phyloP scores from a whole-genome alignment of 768 basidiomycete species.

The Termitomyces bulborhizus region DNA sequence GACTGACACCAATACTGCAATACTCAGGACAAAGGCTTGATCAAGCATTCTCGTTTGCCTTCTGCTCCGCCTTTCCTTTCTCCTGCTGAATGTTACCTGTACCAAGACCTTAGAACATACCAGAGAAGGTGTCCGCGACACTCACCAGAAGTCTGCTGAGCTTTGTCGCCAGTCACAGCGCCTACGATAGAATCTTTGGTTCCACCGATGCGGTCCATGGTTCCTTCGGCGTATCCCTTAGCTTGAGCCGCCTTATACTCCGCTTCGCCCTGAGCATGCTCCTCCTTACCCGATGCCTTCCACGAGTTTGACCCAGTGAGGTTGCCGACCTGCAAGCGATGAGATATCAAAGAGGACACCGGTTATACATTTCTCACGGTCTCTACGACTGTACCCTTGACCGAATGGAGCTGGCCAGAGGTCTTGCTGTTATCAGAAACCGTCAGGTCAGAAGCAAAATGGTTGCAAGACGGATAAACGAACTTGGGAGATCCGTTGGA shows the following conservation, averaged over 20 bases:
- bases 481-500: constrained; percentile 17
- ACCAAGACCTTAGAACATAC: no score
- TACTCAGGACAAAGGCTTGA: no score
- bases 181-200: constrained; percentile 47
- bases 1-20: no score
- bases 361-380: constrained; percentile 1
- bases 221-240: constrained; percentile 44
- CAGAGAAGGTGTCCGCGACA: neutral
- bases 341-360: neutral
- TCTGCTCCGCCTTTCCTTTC: constrained; percentile 18
- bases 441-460: neutral
- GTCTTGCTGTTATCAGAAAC: constrained; percentile 25
- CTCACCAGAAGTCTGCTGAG: constrained; percentile 35
- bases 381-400: constrained; percentile 31
- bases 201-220: constrained; percentile 35
- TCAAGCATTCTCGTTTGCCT: constrained; percentile 13
- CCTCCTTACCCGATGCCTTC: constrained; percentile 42
- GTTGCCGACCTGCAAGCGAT: constrained; percentile 30
- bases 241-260: constrained; percentile 45
- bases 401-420: constrained; percentile 36
- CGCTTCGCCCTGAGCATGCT: constrained; percentile 46
- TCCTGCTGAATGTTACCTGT: constrained; percentile 39
- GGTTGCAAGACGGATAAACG: neutral
- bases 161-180: constrained; percentile 43
- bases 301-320: constrained; percentile 38